Base-by-base conservation (phyloP, 2,329 filamentous ascomycete species). In the Phyllachora maydis region DNA sequence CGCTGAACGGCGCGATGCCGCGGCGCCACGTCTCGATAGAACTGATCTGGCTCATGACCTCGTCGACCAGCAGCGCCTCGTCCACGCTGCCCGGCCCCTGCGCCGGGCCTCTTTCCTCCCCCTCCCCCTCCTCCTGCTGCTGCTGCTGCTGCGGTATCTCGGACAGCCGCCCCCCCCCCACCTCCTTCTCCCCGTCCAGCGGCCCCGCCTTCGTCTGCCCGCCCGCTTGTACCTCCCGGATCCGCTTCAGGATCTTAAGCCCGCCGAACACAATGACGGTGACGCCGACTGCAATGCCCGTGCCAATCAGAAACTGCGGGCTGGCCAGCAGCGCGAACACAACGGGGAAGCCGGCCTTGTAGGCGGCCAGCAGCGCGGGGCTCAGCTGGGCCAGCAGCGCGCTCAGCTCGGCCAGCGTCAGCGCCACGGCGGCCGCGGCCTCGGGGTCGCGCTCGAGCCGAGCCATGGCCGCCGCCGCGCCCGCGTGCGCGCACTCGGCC, bases 261-360 rank as follows among this genome's bases (percentile, higher is more conserved):
- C 88, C 85, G 25, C 88, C 88, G 29, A 98, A 79, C 44, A 88
- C 83, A 37, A 98, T 79, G 6, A 95, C 71, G 0, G 88, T 95
- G n/a, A 92, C 72, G 9, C 88, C 88, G 1, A 92, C 70, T 1
- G 77, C 79, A 9, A 92, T 69, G 20, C 83, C 78, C 1, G 78
- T 81, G 4, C 82, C 82, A 37, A 98, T 92, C 32, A 93, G 65
- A 42, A 98, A 98, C 40, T 98, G 81, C 1, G 88, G 88, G 27
- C 75, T 83, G 0, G 79, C 71, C 4, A 98, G 64, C 12, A 98
- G 61, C 0, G 74, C 77, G 36, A 92, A 85, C 11, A 92, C 71
- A 6, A 77, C 74, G 0, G 88, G 88, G 18, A 82, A 85, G 11
- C 71, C 71, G 18, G 67, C 61, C 47, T 92, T 90, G 39, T 95